Conservation (phyloP, 805 yeast genomes). For the Spathaspora arborariae region DNA sequence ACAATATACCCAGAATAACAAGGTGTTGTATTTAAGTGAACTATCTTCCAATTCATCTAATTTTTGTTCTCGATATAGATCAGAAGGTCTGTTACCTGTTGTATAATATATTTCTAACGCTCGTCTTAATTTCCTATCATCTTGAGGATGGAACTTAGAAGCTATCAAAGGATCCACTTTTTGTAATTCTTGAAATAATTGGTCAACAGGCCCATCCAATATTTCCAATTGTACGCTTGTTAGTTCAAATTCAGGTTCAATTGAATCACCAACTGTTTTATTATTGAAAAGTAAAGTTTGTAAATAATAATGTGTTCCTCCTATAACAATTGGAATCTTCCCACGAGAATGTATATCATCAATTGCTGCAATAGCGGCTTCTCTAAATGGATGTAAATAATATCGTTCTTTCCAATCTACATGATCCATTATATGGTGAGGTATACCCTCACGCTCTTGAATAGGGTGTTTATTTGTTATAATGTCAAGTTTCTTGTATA, state of each 20-base stretch:
- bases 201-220: conserved; percentile 53
- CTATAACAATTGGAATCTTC: conserved; percentile 83
- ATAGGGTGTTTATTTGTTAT: conserved; percentile 93
- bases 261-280: conserved; percentile 48
- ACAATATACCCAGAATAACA: conserved; percentile 82
- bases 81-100: conserved; percentile 68
- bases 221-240: conserved; percentile 31
- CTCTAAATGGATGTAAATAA: conserved; percentile 70
- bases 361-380: conserved; percentile 64
- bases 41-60: conserved; percentile 39
- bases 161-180: conserved; percentile 69
- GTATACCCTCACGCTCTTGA: conserved; percentile 65
- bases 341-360: conserved; percentile 62
- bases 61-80: conserved; percentile 61
- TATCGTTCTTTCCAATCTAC: conserved; percentile 79
- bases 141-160: conserved; percentile 87
- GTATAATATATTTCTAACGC: conserved; percentile 75
- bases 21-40: conserved; percentile 52
- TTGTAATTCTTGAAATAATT: conserved; percentile 45
- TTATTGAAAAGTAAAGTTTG: conserved; percentile 74
- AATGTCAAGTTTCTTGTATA: conserved; percentile 66
- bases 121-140: conserved; percentile 69
- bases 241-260: conserved; percentile 16
- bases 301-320: conserved; percentile 93
- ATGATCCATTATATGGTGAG: conserved; percentile 88